Conservation (phyloP, 2,329 filamentous ascomycete species). For the Chaetomium globosum region DNA sequence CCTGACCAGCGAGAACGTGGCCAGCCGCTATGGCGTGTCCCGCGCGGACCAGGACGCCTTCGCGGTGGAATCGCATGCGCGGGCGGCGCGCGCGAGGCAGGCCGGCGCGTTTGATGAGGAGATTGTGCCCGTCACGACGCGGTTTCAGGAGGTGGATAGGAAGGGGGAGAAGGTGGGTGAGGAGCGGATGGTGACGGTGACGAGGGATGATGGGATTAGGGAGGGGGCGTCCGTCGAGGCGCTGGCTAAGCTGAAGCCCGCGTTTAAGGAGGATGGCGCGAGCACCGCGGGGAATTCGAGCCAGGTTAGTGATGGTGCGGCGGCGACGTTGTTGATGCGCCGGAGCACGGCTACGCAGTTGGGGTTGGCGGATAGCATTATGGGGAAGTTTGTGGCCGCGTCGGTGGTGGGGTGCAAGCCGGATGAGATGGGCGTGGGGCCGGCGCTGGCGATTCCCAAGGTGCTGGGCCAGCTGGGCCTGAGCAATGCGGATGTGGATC, state of each 20-base stretch:
- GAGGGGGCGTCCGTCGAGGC: constrained; percentile 68
- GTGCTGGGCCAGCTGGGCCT: constrained; percentile 72
- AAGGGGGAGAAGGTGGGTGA: constrained; percentile 58
- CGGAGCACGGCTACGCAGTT: constrained; percentile 75
- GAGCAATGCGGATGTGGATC: constrained; percentile 67
- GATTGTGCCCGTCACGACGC: constrained; percentile 77
- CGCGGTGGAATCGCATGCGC: constrained; percentile 71
- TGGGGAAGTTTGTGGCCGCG: constrained; percentile 81
- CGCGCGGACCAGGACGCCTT: constrained; percentile 81
- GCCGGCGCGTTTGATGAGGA: constrained; percentile 73
- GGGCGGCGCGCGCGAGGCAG: constrained; percentile 70
- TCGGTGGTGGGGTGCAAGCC: constrained; percentile 77
- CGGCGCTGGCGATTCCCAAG: constrained; percentile 82
- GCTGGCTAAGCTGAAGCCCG: constrained; percentile 79
- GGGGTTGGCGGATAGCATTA: constrained; percentile 68
- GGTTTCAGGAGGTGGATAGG: constrained; percentile 66
- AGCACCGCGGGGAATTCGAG: constrained; percentile 85
- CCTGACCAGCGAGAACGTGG: constrained; percentile 85
- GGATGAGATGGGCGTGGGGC: constrained; percentile 93
- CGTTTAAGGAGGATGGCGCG: constrained; percentile 73
- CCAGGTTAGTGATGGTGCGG: constrained; percentile 87
- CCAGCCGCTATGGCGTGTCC: constrained; percentile 71
- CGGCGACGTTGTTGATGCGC: constrained; percentile 80
- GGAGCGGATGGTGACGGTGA: constrained; percentile 66
- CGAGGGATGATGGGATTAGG: constrained; percentile 81